Conservation (phyloP, 768 basidiomycete genomes). For the Neoboletus brunneissimus region DNA sequence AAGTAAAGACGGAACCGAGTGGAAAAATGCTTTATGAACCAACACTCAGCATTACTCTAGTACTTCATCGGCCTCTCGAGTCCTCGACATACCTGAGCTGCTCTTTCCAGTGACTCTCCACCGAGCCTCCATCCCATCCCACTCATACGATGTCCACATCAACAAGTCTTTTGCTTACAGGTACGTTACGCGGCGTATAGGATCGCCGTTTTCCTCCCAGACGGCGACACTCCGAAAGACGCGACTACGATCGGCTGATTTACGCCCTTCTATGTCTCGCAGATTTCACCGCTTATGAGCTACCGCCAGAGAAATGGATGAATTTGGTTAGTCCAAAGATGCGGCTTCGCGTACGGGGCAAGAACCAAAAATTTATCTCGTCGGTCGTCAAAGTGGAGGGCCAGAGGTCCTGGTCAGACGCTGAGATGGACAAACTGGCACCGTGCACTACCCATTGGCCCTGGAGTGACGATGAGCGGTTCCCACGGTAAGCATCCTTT, state of each 20-base stretch:
- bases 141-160: not conserved
- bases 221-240: too few species aligned
- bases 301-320: conserved; percentile 11
- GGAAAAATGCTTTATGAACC: not conserved
- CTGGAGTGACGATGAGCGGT: not conserved
- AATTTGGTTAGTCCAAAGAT: conserved; percentile 3
- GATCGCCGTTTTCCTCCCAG: not conserved
- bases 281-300: conserved; percentile 13
- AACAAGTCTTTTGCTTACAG: not conserved
- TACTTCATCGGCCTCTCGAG: not conserved
- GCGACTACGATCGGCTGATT: not conserved
- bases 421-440: not conserved
- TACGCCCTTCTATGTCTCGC: not conserved
- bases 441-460: not conserved
- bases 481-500: not conserved
- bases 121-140: not conserved
- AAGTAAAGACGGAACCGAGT: not conserved
- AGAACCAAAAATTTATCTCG: conserved; percentile 6
- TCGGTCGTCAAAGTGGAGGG: not conserved
- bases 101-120: not conserved
- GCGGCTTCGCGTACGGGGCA: conserved; percentile 1
- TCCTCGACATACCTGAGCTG: not conserved
- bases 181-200: not conserved
- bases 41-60: not conserved
- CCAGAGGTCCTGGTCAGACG: too few species aligned